Conservation (phyloP, 1,139 yeast species). For the Kodamaea arcana region DNA sequence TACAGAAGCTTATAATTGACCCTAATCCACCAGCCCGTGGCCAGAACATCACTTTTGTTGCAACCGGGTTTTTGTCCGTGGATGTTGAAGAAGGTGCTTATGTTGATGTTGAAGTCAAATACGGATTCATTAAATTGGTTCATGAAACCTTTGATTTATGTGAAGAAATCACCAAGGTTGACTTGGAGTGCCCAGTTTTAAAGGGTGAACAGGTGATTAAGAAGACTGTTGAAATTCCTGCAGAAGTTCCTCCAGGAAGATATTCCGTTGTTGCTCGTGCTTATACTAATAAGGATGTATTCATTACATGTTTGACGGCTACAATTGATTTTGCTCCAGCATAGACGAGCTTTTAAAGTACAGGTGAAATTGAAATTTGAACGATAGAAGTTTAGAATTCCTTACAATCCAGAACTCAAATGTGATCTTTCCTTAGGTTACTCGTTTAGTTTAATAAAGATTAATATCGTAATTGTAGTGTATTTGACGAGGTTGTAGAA, state of each 20-base stretch:
- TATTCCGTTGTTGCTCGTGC: slow-evolving; percentile 87
- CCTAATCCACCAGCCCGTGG: slow-evolving; percentile 94
- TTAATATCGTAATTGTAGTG: no score
- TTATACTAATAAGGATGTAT: slow-evolving; percentile 72
- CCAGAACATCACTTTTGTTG: slow-evolving; percentile 69
- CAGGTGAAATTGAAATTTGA: no score
- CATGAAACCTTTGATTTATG: slow-evolving; percentile 89
- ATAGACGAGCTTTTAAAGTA: no score
- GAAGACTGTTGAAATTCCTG: slow-evolving; percentile 78
- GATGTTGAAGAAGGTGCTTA: slow-evolving; percentile 78
- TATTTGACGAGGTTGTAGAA: no score
- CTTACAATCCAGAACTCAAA: no score
- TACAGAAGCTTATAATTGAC: slow-evolving; percentile 54
- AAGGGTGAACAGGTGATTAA: slow-evolving; percentile 63
- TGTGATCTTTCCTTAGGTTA: no score
- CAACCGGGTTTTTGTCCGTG: slow-evolving; percentile 57
- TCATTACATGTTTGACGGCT: slow-evolving; percentile 83
- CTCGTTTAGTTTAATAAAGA: no score
- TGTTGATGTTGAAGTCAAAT: slow-evolving; percentile 87
- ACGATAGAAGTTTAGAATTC: no score
- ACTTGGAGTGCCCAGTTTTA: slow-evolving; percentile 72
- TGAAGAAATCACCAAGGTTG: slow-evolving; percentile 80
- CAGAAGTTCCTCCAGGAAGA: slow-evolving; percentile 94
- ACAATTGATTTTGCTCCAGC: slow-evolving; percentile 56
- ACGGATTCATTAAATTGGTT: slow-evolving; percentile 83